Evolutionary conservation across 208 protist species (phyloP).

Genomic region (Trichomonas vaginalis): DNA sequence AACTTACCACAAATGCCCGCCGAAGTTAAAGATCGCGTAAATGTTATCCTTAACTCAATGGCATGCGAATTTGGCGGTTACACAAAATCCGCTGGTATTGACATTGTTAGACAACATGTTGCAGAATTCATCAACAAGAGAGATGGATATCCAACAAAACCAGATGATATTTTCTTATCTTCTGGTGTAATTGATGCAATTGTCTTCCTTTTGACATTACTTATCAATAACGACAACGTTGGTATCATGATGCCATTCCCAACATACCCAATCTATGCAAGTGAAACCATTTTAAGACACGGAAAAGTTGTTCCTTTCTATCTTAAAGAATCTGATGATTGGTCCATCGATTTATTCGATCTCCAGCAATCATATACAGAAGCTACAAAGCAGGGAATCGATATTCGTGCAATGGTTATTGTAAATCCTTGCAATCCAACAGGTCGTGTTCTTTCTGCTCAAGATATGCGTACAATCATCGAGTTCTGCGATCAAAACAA

Average conservation of each 20-base stretch:
- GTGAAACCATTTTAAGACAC: constrained; percentile 70
- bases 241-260: constrained; percentile 81
- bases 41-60: constrained; percentile 50
- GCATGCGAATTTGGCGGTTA: constrained; percentile 65
- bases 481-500: constrained; percentile 48
- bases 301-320: constrained; percentile 69
- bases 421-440: constrained; percentile 76
- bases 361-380: constrained; percentile 48
- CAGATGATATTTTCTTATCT: constrained; percentile 73
- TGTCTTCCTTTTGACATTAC: constrained; percentile 55
- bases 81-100: constrained; percentile 58
- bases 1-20: too few relatives aligned
- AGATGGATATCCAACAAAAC: constrained; percentile 55
- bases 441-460: constrained; percentile 18
- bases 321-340: constrained; percentile 68
- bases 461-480: constrained; percentile 37
- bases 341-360: constrained; percentile 55
- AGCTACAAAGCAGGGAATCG: constrained; percentile 52
- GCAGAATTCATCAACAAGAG: constrained; percentile 67
- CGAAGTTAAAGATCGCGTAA: constrained; percentile 68
- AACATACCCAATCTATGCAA: constrained; percentile 97
- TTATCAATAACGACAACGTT: constrained; percentile 35
- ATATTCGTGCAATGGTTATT: constrained; percentile 65
- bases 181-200: constrained; percentile 78
- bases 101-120: constrained; percentile 47